Base-by-base conservation (phyloP, 2,329 filamentous ascomycete genomes). In the Penicillium sp. region DNA sequence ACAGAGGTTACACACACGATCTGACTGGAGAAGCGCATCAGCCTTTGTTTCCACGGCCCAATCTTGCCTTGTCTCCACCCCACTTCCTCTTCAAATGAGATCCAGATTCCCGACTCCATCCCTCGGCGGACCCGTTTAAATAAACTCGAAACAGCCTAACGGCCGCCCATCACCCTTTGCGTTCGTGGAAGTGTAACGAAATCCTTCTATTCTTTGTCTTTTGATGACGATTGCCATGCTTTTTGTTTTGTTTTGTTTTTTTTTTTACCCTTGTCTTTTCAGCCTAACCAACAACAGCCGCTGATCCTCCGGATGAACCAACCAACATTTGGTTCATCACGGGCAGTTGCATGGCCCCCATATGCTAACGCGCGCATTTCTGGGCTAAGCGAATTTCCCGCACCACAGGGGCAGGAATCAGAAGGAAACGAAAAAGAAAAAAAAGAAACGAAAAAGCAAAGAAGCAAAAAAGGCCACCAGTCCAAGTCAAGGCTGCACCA, bases 141-240 rank as follows among this genome's bases (percentile, higher is more conserved):
- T 74, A 69, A 74, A 75, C 70, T 70, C 69, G 73, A 75, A 75
- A 75, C 73, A 72, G 59, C 62, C 73, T 73, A 75, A 75, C 70
- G 68, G 71, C 46, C 62, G 62, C 59, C 64, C 60, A 63, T 62
- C 63, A 57, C 58, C 48, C 33, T 31, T 46, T 59, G 53, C 49
- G 55, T 66, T 65, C 58, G 37, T 61, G 54, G 48, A 21, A 55
- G 47, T 65, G 61, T 55, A 57, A 64, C 59, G 26, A 13, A 19
- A 6, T 21, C 19, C 21, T 26, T 21, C 13, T 7, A 26, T 44
- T 19, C 26, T 48, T 21, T 49, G 14, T 47, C 14, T 19, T 29
- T 47, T 19, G 29, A 11, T 14, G 29, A 53, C 27, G 35, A 46
- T 26, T 46, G 31, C 19, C 13, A 21, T 46, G 4, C 21, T 21